A percentile compares a stretch with the other conserved stretches of the same genome.
Conservation (phyloP, 2,329 filamentous ascomycete genomes). For the Nigrospora oryzae region DNA sequence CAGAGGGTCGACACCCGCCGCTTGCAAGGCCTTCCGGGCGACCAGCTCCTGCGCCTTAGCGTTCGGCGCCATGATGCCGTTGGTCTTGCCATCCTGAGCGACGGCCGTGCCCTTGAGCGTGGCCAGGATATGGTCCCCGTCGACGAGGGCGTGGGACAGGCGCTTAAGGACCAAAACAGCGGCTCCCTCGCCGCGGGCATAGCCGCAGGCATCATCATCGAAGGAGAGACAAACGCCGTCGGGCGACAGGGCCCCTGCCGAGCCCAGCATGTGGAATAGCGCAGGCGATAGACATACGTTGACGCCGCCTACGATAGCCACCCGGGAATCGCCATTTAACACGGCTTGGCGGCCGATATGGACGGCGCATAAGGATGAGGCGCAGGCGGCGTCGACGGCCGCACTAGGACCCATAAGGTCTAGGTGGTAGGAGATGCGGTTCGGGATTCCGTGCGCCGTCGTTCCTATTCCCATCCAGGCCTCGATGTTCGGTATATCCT, state of each 20-base stretch:
- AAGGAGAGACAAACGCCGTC: constrained; percentile 13
- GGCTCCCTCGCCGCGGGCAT: constrained; percentile 24
- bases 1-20: constrained; percentile 13
- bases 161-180: constrained; percentile 23
- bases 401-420: constrained; percentile 21
- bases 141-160: constrained; percentile 18
- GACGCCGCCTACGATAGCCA: constrained; percentile 21
- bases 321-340: constrained; percentile 16
- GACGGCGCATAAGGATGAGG: constrained; percentile 21
- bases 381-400: constrained; percentile 26
- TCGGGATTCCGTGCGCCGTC: constrained; percentile 23
- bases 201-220: constrained; percentile 12
- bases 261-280: constrained; percentile 19
- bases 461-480: constrained; percentile 30
- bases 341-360: constrained; percentile 21
- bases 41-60: constrained; percentile 19
- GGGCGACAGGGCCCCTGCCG: constrained; percentile 15
- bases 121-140: constrained; percentile 23
- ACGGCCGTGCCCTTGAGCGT: constrained; percentile 21
- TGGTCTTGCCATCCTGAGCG: constrained; percentile 20
- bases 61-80: constrained; percentile 25
- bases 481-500: constrained; percentile 26
- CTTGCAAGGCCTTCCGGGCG: constrained; percentile 16
- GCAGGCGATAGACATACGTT: constrained; percentile 22
- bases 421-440: constrained; percentile 23